phyloP scores from a whole-genome alignment of 192 early-diverging fungal genomes.

The Podila clonocystis region DNA sequence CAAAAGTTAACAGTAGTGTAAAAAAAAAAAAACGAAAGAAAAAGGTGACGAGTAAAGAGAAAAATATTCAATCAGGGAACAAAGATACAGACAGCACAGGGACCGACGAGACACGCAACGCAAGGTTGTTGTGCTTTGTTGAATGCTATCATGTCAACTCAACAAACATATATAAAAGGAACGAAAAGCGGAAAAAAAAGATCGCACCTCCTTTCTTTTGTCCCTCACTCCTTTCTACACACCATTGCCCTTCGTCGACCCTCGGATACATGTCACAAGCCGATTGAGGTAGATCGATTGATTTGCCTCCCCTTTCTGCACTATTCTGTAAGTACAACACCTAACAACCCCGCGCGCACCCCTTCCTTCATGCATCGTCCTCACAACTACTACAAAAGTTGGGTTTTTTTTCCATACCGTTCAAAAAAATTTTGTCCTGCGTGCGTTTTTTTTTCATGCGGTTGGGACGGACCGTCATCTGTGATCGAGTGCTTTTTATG shows the following conservation, averaged over 20 bases:
- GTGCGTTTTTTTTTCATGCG: neutral
- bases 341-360: no score
- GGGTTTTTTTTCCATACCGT: no score
- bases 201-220: slow-evolving; percentile 2
- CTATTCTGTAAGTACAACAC: no score
- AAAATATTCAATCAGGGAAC: no score
- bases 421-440: no score
- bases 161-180: neutral
- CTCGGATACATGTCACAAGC: neutral
- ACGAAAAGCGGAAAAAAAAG: neutral
- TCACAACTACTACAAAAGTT: no score
- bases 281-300: neutral
- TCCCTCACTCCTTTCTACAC: no score
- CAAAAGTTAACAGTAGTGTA: no score
- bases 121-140: no score
- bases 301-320: neutral
- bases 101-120: neutral
- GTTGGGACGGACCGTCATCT: neutral
- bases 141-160: neutral
- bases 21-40: no score
- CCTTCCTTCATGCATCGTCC: no score
- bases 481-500: neutral
- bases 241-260: neutral
- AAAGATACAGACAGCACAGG: neutral
- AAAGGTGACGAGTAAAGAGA: no score